Percentiles rank a stretch among this genome's conserved stretches.
phyloP scores from a whole-genome alignment of 1,139 yeast species.

The Kodamaea derodonti region DNA sequence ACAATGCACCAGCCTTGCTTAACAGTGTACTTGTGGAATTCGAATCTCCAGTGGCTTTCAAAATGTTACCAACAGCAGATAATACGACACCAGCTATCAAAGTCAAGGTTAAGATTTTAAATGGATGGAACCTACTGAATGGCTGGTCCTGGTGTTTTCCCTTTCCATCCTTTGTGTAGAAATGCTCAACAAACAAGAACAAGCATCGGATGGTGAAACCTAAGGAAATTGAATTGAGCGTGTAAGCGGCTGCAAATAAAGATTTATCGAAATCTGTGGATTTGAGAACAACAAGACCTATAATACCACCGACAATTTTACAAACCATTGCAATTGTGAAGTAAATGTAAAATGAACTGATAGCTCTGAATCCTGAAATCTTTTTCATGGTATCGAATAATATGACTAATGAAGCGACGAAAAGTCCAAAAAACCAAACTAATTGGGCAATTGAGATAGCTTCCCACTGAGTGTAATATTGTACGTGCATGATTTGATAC shows the following conservation, averaged over 20 bases:
- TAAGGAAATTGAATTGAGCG: conserved; percentile 16
- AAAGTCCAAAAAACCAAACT: conserved; percentile 12
- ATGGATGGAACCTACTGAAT: conserved; percentile 11
- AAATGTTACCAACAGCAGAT: conserved; percentile 12
- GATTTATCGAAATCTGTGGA: conserved; percentile 6
- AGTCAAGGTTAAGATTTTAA: conserved; percentile 12
- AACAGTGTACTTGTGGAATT: background rate
- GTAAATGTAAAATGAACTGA: background rate
- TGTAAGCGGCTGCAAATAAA: conserved; percentile 16
- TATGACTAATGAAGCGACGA: conserved; percentile 3
- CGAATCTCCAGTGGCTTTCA: conserved; percentile 1
- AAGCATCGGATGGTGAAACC: conserved; percentile 15
- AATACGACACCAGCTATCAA: conserved; percentile 14
- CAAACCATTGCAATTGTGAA: conserved; percentile 12
- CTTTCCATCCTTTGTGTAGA: conserved; percentile 2
- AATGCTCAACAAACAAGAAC: conserved; percentile 11
- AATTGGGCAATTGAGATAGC: conserved; percentile 15
- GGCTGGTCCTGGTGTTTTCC: background rate
- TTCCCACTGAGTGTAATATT: conserved; percentile 13
- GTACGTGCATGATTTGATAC: background rate
- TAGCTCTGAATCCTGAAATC: background rate
- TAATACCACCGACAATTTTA: conserved; percentile 18
- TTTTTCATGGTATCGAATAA: background rate
- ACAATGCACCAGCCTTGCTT: conserved; percentile 12
- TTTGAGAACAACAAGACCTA: conserved; percentile 11